Base-by-base conservation (phyloP, 2,329 filamentous ascomycete genomes). In the Raffaelea arxii region DNA sequence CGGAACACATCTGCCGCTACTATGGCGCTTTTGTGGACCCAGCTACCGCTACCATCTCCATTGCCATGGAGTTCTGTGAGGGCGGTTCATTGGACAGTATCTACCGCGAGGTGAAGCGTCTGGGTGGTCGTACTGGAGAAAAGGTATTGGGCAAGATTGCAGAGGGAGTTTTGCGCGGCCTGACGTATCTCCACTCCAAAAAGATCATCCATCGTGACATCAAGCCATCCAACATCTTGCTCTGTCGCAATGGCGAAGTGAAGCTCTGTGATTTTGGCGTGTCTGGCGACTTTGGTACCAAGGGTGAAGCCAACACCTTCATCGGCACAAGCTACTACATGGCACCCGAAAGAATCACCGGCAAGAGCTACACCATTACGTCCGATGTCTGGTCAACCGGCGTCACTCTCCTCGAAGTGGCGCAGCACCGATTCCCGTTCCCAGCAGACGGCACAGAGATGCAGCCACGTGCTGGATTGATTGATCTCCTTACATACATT, bases 311-410 rank as follows among this genome's bases (percentile, higher is more conserved):
- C 54, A 96, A 97, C 64, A 98, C 92, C 0, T 98, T 98, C 60
- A 98, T 98, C 61, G 92, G 92, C 53, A 98, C 92, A 12, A 94
- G 87, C 51, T 98, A 97, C 64, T 98, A 98, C 71, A 98, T 98
- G 92, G 92, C 92, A 4, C 92, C 92, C 0, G 92, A 98, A 65
- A 84, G 92, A 44, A 98, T 98, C 63, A 96, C 92, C 2, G 92
- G 92, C 49, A 88, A 97, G 69, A 91, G 85, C 43, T 98, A 98
- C 66, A 98, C 91, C 51, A 98, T 98, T 64, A 98, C 91, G 2
- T 95, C 89, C 7, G 92, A 98, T 57, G 92, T 98, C 47, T 98
- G 92, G 92, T 96, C 90, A 37, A 82, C 95, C 7, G 92, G 92
- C 53, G 92, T 98, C 46, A 97, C 92, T 2, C 69, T 98, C 43